These are phyloP conservation scores for Murraya paniculata DNA, from an alignment of 345 rosid genomes.

Conservation along the genomic window DNA sequence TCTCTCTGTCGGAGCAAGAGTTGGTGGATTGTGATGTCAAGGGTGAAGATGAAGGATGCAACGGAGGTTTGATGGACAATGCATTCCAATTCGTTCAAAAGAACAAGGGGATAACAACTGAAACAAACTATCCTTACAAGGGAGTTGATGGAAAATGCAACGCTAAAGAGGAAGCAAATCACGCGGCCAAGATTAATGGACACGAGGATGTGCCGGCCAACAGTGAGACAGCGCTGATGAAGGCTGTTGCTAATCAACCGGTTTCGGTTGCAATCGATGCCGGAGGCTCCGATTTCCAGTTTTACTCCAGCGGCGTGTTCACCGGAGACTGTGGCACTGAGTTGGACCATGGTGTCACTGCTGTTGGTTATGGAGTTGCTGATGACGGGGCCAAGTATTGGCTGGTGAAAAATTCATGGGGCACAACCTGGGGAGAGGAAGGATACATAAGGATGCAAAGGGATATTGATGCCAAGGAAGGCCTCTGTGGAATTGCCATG, in stretches of 20 bases:
- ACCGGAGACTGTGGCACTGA: not conserved
- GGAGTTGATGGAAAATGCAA: constrained; percentile 32
- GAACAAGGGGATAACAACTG: constrained; percentile 24
- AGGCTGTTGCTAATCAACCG: not conserved
- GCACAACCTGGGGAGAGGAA: not conserved
- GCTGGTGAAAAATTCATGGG: constrained; percentile 9
- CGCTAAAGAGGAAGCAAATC: not conserved
- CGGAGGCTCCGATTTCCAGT: not conserved
- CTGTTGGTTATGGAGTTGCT: not conserved
- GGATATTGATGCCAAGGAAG: not conserved
- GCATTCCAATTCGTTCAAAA: constrained; percentile 30
- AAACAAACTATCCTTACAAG: constrained; percentile 28
- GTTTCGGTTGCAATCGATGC: not conserved
- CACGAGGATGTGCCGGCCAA: constrained; percentile 20
- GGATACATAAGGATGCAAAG: constrained; percentile 10
- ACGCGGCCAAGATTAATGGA: constrained; percentile 24
- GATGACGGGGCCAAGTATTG: not conserved
- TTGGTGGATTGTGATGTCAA: constrained; percentile 41
- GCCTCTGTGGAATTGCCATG: constrained; percentile 3
- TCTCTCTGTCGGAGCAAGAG: constrained; percentile 41
- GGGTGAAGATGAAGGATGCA: constrained; percentile 38
- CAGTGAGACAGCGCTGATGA: not conserved
- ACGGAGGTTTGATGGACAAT: constrained; percentile 37
- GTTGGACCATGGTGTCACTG: not conserved
- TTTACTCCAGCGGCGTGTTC: not conserved